Percentiles rank a stretch among this genome's conserved stretches.
phyloP scores from a whole-genome alignment of 805 yeast genomes.

The Scheffersomyces lignosus region DNA sequence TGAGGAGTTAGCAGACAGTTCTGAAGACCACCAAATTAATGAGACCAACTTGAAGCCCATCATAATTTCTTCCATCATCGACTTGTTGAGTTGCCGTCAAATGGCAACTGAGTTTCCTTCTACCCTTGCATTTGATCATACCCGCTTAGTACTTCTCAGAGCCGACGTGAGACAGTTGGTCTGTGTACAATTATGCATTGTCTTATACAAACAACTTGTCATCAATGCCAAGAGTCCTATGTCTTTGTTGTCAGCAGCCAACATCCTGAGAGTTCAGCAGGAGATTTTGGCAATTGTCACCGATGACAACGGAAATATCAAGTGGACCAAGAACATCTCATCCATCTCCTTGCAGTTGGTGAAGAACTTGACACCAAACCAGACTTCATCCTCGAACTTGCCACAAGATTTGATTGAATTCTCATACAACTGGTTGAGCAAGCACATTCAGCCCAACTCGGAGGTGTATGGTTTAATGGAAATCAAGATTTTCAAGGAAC shows the following conservation, averaged over 20 bases:
- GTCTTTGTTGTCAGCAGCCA: conserved; percentile 32
- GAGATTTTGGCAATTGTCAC: conserved; percentile 78
- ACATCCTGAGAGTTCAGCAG: conserved; percentile 53
- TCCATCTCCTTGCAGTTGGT: conserved; percentile 69
- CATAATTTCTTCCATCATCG: conserved; percentile 54
- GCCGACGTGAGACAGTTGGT: conserved; percentile 86
- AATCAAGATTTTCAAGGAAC: conserved; percentile 55
- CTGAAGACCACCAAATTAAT: conserved; percentile 11
- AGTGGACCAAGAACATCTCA: conserved; percentile 84
- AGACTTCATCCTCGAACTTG: conserved; percentile 19
- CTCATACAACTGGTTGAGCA: conserved; percentile 75
- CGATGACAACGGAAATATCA: conserved; percentile 82
- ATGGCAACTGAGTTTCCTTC: conserved; percentile 83
- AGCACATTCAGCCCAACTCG: conserved; percentile 82
- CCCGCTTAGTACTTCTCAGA: conserved; percentile 71
- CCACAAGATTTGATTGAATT: conserved; percentile 52
- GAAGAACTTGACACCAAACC: conserved; percentile 32
- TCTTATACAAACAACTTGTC: conserved; percentile 69
- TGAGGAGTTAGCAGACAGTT: conserved; percentile 1
- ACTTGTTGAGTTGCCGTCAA: conserved; percentile 71
- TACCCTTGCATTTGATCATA: conserved; percentile 79
- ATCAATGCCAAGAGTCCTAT: conserved; percentile 22
- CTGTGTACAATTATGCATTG: conserved; percentile 71
- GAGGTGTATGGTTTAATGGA: conserved; percentile 78
- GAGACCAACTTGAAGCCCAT: conserved; percentile 31